Base-by-base conservation (phyloP, 129 eudicot species). In the Solidago caesia region DNA sequence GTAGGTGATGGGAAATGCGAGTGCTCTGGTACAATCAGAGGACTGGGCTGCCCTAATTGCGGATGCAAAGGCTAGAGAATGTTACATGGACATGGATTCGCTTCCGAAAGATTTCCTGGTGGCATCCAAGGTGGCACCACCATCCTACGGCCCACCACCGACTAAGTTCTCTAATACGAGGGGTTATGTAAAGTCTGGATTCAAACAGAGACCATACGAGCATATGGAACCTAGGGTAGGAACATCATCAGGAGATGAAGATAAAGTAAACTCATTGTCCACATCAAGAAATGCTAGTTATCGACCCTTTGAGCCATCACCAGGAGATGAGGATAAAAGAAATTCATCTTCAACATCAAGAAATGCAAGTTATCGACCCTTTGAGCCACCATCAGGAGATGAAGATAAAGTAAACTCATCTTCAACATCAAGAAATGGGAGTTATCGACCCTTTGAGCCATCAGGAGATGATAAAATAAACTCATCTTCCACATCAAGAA, bases 1-100 rank as follows among this genome's bases (percentile, higher is more conserved):
- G 53, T 72, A 94, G 99, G 96, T 94, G 26, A 94, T 94, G 99
- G 99, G 99, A 53, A 95, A 95, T 72, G 99, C 99, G 4, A 89
- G 78, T 82, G 82, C 99, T 26, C 74, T 95, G 72, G 76, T 81
- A 39, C 86, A 86, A 73, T 95, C 97, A 5, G 97, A 91, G 5
- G 99, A 95, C 70, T 95, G 99, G 99, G 92, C 94, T 70, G 94
- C 94, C 39, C 60, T 95, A 77, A 95, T 95, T 69, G 84, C 81
- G 49, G 99, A 95, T 85, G 88, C 99, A 9, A 95, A 89, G 78
- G 80, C 86, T 57, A 83, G 99, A 76, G 84, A 84, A 26, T 88
- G 88, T 76, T 95, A 87, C 72, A 80, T 85, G 89, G 95, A 84
- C 71, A 89, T 95, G 99, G 92, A 91, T 62, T 77, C 94, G 43